Base-by-base conservation (phyloP, 768 basidiomycete species). In the Amyloporia xantha region DNA sequence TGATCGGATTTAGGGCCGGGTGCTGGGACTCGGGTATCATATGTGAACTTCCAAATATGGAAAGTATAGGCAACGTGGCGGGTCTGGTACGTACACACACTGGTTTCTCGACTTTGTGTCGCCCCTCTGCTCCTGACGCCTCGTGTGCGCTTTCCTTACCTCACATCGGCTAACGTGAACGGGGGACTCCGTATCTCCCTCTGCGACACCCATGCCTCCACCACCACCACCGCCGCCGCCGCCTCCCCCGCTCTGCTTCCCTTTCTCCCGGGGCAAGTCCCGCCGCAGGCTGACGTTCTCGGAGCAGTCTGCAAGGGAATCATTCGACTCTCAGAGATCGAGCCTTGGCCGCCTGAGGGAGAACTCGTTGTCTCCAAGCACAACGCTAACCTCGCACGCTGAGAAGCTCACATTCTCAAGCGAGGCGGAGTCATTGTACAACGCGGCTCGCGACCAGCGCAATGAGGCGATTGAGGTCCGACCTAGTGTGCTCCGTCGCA, bases 331-430 rank as follows among this genome's bases (percentile, higher is more conserved):
- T 0, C 47, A 52, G 10, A 58, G 62, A 28, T 59, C 61, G 37
- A 61, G 58, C 47, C 55, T 59, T 48, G 48, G 50, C 40, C 63
- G 59, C 25, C 53, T 61, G n/a, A 33, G 9, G 15, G 9, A 33
- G 39, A 48, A 33, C 53, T 56, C 55, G 11, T 66, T 56, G 53
- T 68, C 66, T 4, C 63, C 66, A 19, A 66, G 64, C n/a, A 59
- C 64, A 11, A 68, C 66, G 19, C 57, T 68, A 44, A 66, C 65
- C n/a, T 66, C 64, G 13, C 54, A 54, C 26, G 51, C 51, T 12
- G 62, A 64, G 48, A 67, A 65, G 52, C 59, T 66, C 40, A 55
- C 59, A 15, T 66, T 68, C 56, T 50, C 56, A 24, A 57, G 60
- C 36, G 66, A 68, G 48, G 55, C 62, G 17, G 61, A 65, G 50